Conservation (phyloP, 129 eudicot species). For the Logfia minima region DNA sequence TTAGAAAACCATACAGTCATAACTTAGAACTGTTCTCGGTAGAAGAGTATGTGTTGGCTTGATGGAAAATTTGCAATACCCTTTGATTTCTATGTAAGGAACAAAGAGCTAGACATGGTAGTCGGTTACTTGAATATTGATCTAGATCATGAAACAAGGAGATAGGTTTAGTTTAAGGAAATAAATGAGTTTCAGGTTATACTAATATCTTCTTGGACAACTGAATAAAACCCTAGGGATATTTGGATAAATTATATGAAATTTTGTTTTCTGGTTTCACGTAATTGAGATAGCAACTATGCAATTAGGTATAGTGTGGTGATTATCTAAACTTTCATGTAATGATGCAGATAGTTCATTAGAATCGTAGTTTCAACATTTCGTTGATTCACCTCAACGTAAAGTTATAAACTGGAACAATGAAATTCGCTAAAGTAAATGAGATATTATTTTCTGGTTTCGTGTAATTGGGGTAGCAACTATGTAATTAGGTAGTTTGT, state of each 20-base stretch:
- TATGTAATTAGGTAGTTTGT: background rate
- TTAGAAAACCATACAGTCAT: background rate
- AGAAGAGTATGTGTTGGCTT: background rate
- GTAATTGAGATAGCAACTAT: background rate
- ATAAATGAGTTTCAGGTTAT: background rate
- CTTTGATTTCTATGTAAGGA: background rate
- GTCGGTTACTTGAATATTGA: background rate
- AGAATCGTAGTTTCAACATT: background rate
- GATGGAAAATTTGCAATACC: background rate
- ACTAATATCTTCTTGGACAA: background rate
- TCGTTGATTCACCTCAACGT: background rate
- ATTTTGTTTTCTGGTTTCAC: background rate
- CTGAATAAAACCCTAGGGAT: background rate
- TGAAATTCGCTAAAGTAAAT: too few relatives aligned
- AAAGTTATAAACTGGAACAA: background rate
- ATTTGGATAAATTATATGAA: background rate
- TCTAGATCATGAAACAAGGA: background rate
- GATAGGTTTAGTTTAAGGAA: background rate
- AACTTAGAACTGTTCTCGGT: background rate
- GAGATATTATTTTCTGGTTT: background rate
- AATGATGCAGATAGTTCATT: background rate
- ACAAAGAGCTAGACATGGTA: background rate
- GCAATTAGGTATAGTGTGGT: background rate
- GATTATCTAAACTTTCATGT: background rate
- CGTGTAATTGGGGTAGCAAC: background rate